Base-by-base conservation (phyloP, 352 stramenopile genomes). In the Globisporangium perplexum region DNA sequence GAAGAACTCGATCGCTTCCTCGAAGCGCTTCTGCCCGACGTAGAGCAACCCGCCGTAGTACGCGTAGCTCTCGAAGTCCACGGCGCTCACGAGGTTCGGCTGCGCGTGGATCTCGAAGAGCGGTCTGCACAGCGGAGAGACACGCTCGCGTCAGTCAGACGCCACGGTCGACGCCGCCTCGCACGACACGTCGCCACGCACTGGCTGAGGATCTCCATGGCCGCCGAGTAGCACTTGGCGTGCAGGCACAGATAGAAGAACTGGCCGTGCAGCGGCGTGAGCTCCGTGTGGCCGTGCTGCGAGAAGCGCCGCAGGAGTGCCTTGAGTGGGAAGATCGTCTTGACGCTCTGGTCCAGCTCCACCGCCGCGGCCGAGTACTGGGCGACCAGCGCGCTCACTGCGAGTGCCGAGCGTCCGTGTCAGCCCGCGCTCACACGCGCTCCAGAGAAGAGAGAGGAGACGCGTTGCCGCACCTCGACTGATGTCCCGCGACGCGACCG, bases 191-290 rank as follows among this genome's bases (percentile, higher is more conserved):
- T 3, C 15, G 10, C 18, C 36, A 72, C 77, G 46, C 61, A 94
- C 84, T 83, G 65, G 53, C 79, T 62, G 28, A 93, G 56, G 18
- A 90, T 72, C 47, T 89, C 71, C 58, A 72, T 71, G 8, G 80
- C 77, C 15, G 82, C 77, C 33, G 71, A 70, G 70, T 92, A 95
- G 62, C 73, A 86, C 68, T 91, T 93, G 62, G 80, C 67, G 36
- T 86, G 65, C 28, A 93, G 68, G 55, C 82, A 93, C 60, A 91
- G 76, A 70, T 88, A 86, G 42, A 90, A 76, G 59, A 90, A 90
- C 18, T 79, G 66, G 12, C 57, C 73, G 55, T 93, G 84, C 22
- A 90, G 46, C 22, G 79, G 73, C 35, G 79, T 92, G 47, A 94
- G 57, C 50, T 63, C 57, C 20, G 62, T 70, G 57, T 85, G 54